phyloP scores from a whole-genome alignment of 345 rosid genomes.

The Heritiera fomes region DNA sequence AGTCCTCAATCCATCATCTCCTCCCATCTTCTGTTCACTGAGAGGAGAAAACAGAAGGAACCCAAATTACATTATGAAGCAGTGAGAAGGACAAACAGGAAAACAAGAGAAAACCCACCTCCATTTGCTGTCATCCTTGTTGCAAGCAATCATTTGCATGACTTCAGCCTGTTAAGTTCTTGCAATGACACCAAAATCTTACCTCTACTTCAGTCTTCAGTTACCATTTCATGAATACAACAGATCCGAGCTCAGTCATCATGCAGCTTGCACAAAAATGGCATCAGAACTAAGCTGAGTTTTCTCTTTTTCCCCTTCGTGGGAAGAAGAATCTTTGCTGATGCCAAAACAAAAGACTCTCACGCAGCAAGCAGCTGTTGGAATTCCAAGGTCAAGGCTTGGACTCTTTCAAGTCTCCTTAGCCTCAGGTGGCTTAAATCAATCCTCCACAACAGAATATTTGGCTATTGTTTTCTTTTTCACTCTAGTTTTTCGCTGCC shows the following conservation, averaged over 20 bases:
- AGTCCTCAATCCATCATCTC: constrained; percentile 47
- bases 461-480: neutral
- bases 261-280: neutral
- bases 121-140: constrained; percentile 33
- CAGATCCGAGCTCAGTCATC: neutral
- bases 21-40: constrained; percentile 48
- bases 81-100: neutral
- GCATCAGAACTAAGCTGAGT: neutral
- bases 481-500: neutral
- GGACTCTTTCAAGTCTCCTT: neutral
- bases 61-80: constrained; percentile 31
- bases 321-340: constrained; percentile 10
- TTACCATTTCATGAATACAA: neutral
- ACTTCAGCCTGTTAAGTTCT: too few relatives aligned
- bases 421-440: neutral
- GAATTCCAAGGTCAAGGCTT: constrained; percentile 14
- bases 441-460: neutral
- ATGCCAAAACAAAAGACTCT: constrained; percentile 3
- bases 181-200: neutral
- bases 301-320: neutral
- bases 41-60: constrained; percentile 11
- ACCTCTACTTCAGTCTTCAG: neutral
- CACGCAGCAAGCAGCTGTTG: neutral
- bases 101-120: constrained; percentile 34
- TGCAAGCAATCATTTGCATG: constrained; percentile 34